A percentile compares a stretch with the other conserved stretches of the same genome.
Evolutionary conservation across 129 eudicot species (phyloP).

Genomic region (Centella asiatica): DNA sequence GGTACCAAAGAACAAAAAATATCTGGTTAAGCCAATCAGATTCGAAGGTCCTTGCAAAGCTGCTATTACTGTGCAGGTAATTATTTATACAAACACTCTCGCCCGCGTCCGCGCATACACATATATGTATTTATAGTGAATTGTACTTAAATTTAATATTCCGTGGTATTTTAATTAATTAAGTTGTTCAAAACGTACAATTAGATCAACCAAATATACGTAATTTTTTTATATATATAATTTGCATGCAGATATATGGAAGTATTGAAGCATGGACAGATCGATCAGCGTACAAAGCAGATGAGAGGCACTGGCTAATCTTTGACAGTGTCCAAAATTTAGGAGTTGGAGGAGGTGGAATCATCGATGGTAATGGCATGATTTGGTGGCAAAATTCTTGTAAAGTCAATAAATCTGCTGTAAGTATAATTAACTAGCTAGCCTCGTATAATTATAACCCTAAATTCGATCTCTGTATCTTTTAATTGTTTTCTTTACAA

Average conservation of each 20-base stretch:
- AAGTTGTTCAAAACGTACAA: not conserved
- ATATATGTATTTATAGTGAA: not conserved
- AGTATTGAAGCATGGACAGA: conserved; percentile 27
- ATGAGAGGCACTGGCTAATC: conserved; percentile 31
- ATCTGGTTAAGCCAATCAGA: conserved; percentile 33
- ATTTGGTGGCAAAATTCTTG: conserved; percentile 60
- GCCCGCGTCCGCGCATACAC: not conserved
- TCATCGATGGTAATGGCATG: conserved; percentile 43
- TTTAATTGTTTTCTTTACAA: not conserved
- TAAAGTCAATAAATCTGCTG: conserved; percentile 30
- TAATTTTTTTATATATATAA: not conserved
- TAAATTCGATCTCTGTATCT: not conserved
- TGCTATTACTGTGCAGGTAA: conserved; percentile 29
- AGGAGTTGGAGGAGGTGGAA: conserved; percentile 40
- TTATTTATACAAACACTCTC: not conserved
- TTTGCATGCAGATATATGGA: conserved; percentile 33
- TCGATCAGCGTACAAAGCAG: conserved; percentile 16
- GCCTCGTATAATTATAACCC: not conserved
- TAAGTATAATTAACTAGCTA: too few relatives aligned
- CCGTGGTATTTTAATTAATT: not conserved
- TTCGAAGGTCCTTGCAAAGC: conserved; percentile 50
- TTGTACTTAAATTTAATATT: not conserved
- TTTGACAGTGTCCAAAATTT: conserved; percentile 32
- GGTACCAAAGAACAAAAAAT: conserved; percentile 24
- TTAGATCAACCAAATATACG: too few relatives aligned